These are phyloP conservation scores for Mycena rebaudengoi DNA, from an alignment of 768 basidiomycete species.

Conservation along the genomic window DNA sequence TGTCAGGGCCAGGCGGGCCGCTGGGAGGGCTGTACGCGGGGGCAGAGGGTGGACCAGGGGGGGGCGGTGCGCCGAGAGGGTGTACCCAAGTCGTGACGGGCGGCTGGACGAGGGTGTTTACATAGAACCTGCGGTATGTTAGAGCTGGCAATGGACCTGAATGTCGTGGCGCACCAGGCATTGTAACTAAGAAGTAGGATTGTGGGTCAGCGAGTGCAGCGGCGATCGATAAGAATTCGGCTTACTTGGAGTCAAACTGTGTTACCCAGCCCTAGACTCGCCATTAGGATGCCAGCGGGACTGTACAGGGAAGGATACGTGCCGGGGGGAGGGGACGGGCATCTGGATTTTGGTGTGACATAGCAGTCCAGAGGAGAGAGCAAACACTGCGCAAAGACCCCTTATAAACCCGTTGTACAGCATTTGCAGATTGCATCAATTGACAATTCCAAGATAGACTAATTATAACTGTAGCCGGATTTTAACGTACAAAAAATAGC, in stretches of 20 bases:
- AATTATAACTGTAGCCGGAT: conserved; percentile 8
- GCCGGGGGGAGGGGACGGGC: too few relatives aligned
- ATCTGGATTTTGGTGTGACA: too few relatives aligned
- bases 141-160: neutral
- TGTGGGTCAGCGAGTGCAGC: conserved; percentile 25
- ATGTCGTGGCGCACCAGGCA: conserved; percentile 62
- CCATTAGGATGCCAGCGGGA: conserved; percentile 67
- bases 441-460: too few relatives aligned
- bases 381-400: too few relatives aligned
- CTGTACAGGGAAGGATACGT: conserved; percentile 54
- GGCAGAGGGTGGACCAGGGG: conserved; percentile 43
- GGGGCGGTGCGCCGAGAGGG: conserved; percentile 63
- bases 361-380: too few relatives aligned
- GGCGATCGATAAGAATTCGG: conserved; percentile 33
- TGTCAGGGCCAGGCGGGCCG: conserved; percentile 55
- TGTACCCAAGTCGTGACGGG: conserved; percentile 77
- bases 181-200: conserved; percentile 56
- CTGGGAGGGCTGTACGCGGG: conserved; percentile 51
- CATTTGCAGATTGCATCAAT: too few relatives aligned
- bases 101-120: conserved; percentile 69
- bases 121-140: conserved; percentile 69
- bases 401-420: too few relatives aligned
- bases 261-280: conserved; percentile 72
- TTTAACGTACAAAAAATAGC: conserved; percentile 13
- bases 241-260: conserved; percentile 75